These are phyloP conservation scores for Acer yangbiense DNA, from an alignment of 345 rosid genomes.

Conservation along the genomic window DNA sequence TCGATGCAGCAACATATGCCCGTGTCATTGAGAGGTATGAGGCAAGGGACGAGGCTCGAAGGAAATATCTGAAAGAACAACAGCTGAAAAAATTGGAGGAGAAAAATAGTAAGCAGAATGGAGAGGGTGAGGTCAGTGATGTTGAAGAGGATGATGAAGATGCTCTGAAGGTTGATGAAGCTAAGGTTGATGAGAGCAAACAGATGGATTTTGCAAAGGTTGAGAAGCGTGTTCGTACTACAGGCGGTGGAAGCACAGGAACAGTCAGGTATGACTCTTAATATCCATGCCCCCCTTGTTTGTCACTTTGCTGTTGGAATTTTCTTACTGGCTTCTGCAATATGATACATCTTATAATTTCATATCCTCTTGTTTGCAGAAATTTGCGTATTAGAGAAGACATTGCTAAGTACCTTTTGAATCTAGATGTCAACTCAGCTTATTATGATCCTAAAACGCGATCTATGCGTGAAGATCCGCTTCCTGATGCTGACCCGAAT, in stretches of 20 bases:
- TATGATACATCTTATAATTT: conserved; percentile 14
- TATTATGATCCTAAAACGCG: conserved; percentile 79
- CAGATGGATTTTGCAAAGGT: conserved; percentile 98
- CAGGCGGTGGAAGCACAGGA: conserved; percentile 99
- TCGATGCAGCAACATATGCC: conserved; percentile 66
- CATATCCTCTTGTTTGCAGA: conserved; percentile 27
- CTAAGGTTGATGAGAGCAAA: conserved; percentile 85
- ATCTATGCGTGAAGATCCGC: conserved; percentile 84
- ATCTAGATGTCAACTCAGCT: conserved; percentile 78
- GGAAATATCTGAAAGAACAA: conserved; percentile 69
- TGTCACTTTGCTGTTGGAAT: neutral
- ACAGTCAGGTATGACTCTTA: conserved; percentile 66
- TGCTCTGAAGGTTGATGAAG: conserved; percentile 83
- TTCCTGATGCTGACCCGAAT: conserved; percentile 76
- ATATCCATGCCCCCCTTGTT: neutral
- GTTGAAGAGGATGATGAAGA: conserved; percentile 72
- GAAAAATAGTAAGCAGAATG: conserved; percentile 58
- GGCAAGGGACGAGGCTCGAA: conserved; percentile 78
- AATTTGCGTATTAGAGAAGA: conserved; percentile 84
- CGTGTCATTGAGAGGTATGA: conserved; percentile 77
- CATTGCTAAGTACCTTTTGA: conserved; percentile 70
- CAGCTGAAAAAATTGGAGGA: conserved; percentile 76
- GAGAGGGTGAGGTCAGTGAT: conserved; percentile 48
- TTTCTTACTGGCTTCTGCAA: neutral
- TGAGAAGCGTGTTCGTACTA: conserved; percentile 95